Base-by-base conservation (phyloP, 73 alveolate species). In the Paramecium pentaurelia region DNA sequence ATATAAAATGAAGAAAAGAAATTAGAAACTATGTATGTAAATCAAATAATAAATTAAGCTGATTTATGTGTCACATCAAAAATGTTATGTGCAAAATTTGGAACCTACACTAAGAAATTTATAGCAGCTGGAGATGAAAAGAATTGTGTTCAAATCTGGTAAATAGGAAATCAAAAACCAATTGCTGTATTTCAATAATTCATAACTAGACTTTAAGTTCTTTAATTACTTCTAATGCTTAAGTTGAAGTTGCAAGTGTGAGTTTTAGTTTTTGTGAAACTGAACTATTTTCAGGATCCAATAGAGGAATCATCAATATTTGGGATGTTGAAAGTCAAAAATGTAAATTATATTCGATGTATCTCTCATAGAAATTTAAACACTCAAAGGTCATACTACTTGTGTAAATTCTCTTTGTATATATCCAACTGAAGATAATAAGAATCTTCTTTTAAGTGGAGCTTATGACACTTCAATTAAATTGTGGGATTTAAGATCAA, bases 41-140 rank as follows among this genome's bases (percentile, higher is more conserved):
- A 40, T 9, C 60, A n/a, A 34, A 30, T 73, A 8, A 32, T 38
- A 4, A 36, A 73, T 37, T 38, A 34, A 80, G 71, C n/a, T 25
- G 91, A 45, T 80, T 47, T 80, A 25, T 2, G 9, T 20, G 16
- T 64, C 16, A 20, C 16, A 6, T 42, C 85, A 42, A 89, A 88
- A 88, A 28, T 89, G 2, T 32, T 71, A 10, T 64, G 92, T 44
- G 94, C 94, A 42, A 37, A n/a, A 71, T 89, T 89, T 49, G 92
- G 94, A n/a, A 89, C 73, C 4, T 89, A 42, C 37, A 14, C 94
- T 18, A 89, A 73, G 36, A 11, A 64, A 12, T 22, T 89, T 1
- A 45, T 89, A 20, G 92, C 71, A 4, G 49, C 71, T 28, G 94
- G 92, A 18, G 94, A 89, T 71, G 94, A 89, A n/a, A 89, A 51